Conservation (phyloP, 352 stramenopile genomes). For the Plasmopara halstedii region DNA sequence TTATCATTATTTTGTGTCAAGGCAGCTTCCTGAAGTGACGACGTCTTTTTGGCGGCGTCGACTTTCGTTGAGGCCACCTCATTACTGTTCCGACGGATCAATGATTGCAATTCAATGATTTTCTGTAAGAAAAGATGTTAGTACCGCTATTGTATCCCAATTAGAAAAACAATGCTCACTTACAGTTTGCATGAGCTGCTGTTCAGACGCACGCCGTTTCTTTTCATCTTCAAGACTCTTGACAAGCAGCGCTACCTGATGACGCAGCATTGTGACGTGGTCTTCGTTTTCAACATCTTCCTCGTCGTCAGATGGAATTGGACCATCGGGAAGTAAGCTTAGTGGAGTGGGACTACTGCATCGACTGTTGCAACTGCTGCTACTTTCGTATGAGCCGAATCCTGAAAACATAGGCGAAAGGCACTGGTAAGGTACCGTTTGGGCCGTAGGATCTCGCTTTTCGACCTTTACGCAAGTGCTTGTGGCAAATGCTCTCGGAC, state of each 20-base stretch:
- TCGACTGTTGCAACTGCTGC: constrained; percentile 20
- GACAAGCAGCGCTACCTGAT: constrained; percentile 49
- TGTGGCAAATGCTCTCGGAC: constrained; percentile 19
- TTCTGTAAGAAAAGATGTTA: constrained; percentile 26
- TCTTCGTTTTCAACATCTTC: constrained; percentile 21
- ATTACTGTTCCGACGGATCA: constrained; percentile 52
- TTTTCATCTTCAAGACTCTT: constrained; percentile 59
- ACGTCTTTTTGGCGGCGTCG: constrained; percentile 1
- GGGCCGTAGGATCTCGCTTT: constrained; percentile 13
- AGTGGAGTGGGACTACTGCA: constrained; percentile 22
- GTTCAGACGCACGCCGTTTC: constrained; percentile 50
- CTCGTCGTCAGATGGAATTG: constrained; percentile 24
- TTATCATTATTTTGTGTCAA: constrained; percentile 14
- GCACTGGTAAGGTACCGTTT: constrained; percentile 19
- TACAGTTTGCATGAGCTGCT: constrained; percentile 63
- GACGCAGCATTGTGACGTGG: constrained; percentile 35
- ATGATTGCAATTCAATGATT: constrained; percentile 63
- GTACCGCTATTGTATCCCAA: not conserved
- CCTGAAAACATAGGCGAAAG: constrained; percentile 16
- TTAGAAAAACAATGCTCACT: constrained; percentile 1
- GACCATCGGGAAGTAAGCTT: constrained; percentile 11
- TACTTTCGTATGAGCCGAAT: constrained; percentile 21
- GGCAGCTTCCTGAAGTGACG: not conserved
- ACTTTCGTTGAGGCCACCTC: constrained; percentile 8
- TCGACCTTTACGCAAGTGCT: not conserved